Evolutionary conservation across 2,329 filamentous ascomycete species (phyloP).

Genomic region (Tolypocladium amazonense): DNA sequence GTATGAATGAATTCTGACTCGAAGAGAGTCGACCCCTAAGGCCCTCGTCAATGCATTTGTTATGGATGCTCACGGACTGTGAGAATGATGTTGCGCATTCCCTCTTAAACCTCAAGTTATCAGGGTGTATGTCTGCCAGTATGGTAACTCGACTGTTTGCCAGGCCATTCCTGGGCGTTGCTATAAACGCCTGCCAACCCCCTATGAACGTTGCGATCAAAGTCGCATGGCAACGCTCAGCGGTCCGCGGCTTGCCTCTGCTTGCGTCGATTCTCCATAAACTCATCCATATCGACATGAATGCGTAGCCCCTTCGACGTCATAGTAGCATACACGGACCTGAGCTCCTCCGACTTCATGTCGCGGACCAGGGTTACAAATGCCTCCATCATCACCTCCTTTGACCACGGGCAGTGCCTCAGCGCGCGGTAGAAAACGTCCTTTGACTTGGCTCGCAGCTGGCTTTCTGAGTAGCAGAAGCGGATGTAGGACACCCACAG

Average conservation of each 20-base stretch:
- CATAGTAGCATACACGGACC: conserved; percentile 36
- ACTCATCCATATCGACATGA: conserved; percentile 41
- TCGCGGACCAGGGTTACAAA: conserved; percentile 33
- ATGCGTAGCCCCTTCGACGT: conserved; percentile 37
- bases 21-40: too few species aligned
- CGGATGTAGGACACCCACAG: conserved; percentile 42
- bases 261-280: conserved; percentile 23
- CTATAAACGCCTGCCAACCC: neutral
- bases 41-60: neutral
- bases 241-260: conserved; percentile 3
- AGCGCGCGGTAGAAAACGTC: conserved; percentile 38
- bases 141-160: too few species aligned
- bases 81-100: too few species aligned
- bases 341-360: conserved; percentile 37
- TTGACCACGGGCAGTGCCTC: conserved; percentile 37
- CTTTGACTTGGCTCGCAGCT: conserved; percentile 29
- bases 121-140: too few species aligned
- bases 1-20: neutral
- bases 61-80: neutral
- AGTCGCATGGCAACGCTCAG: neutral
- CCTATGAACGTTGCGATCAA: neutral
- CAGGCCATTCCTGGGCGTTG: neutral
- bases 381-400: conserved; percentile 39
- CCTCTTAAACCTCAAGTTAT: too few species aligned
- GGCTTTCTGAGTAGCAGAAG: conserved; percentile 29